Conservation (phyloP, 257 asterid species). For the Solanum tarijense region DNA sequence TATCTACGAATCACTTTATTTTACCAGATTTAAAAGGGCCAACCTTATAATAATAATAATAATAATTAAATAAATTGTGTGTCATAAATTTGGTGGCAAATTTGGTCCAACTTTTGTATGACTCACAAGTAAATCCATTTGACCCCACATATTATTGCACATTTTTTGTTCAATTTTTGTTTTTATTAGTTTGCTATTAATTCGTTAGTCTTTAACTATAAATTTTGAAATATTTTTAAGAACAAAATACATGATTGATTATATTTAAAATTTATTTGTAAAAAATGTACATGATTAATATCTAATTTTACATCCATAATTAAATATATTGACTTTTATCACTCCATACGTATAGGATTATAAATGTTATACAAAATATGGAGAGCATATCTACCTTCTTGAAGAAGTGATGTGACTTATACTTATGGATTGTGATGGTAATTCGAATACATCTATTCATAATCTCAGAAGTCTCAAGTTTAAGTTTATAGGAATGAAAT, state of each 20-base stretch:
- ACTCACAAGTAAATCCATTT: not conserved
- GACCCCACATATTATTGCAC: not conserved
- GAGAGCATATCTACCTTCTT: not conserved
- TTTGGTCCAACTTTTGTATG: not conserved
- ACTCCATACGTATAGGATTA: not conserved
- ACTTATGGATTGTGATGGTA: not conserved
- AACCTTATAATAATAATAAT: not conserved
- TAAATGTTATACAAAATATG: not conserved
- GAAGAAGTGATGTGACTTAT: not conserved
- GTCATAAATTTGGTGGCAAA: not conserved
- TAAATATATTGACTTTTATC: not conserved
- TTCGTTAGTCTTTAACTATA: not conserved
- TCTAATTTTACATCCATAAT: not conserved
- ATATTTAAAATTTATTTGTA: not conserved
- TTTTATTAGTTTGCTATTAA: not conserved
- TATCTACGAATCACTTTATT: no score
- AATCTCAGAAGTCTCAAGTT: not conserved
- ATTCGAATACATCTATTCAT: fast-evolving
- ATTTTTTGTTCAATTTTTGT: no score
- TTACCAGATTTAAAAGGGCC: no score
- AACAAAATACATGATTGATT: not conserved
- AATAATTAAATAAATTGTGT: not conserved
- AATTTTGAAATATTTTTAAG: not conserved
- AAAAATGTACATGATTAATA: not conserved
- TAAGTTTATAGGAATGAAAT: not conserved